Evolutionary conservation across 2,329 filamentous ascomycete genomes (phyloP).

Genomic region (Podosphaera leucotricha): DNA sequence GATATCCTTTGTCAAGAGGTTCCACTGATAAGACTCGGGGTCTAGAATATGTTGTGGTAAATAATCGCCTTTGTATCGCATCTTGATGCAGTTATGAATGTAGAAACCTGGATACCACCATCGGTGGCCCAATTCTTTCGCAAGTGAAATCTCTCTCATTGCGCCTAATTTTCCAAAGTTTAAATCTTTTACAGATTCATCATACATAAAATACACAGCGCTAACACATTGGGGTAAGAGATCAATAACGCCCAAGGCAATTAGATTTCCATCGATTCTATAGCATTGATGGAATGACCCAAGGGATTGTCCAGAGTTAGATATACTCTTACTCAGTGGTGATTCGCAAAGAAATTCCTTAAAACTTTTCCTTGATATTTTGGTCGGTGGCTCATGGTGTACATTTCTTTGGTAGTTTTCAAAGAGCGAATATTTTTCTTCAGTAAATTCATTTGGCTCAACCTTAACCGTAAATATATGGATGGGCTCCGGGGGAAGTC

Average conservation of each 20-base stretch:
- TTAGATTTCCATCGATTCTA: slow-evolving; percentile 48
- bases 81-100: slow-evolving; percentile 60
- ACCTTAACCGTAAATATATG: slow-evolving; percentile 47
- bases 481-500: slow-evolving; percentile 35
- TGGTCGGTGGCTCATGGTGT: slow-evolving; percentile 38
- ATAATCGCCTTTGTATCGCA: slow-evolving; percentile 69
- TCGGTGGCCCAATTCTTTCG: slow-evolving; percentile 41
- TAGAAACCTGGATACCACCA: slow-evolving; percentile 75
- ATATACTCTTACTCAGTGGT: slow-evolving; percentile 26
- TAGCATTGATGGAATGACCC: slow-evolving; percentile 71
- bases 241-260: slow-evolving; percentile 57
- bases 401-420: slow-evolving; percentile 53
- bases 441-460: slow-evolving; percentile 44
- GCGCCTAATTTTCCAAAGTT: slow-evolving; percentile 56
- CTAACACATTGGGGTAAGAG: slow-evolving; percentile 55
- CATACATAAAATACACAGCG: slow-evolving; percentile 65
- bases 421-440: slow-evolving; percentile 53
- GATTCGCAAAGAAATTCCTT: slow-evolving; percentile 51
- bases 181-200: slow-evolving; percentile 46
- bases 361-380: slow-evolving; percentile 39
- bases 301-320: slow-evolving; percentile 26
- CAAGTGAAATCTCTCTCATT: slow-evolving; percentile 46
- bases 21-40: slow-evolving; percentile 39
- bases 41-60: slow-evolving; percentile 51
- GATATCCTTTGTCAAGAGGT: slow-evolving; percentile 26